Base-by-base conservation (phyloP, 768 basidiomycete genomes). In the Calvatia gigantea region DNA sequence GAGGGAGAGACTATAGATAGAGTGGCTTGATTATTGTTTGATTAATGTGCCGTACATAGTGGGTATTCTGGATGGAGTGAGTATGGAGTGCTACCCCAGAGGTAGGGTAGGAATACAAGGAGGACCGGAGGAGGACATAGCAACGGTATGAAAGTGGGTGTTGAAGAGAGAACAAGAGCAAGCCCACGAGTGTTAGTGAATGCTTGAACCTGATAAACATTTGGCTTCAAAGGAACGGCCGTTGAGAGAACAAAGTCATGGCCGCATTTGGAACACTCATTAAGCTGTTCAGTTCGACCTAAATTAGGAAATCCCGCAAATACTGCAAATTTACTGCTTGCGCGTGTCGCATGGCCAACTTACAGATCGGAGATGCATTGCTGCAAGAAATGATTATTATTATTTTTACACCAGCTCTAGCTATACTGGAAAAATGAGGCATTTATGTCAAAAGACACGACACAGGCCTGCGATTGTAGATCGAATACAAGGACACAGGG, bases 181-280 rank as follows among this genome's bases (percentile, higher is more conserved):
- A 50, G 47, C 39, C 42, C n/a, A n/a, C n/a, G n/a, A n/a, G n/a
- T n/a, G n/a, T n/a, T n/a, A n/a, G n/a, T n/a, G n/a, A n/a, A 52
- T 56, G 49, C 45, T 46, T 29, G 33, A 42, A 15, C 28, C 19
- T 54, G 54, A 57, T 35, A 37, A 28, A 48, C 38, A 60, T 56
- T 25, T 31, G 19, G 25, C 41, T 61, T 61, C 47, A 65, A 69
- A 65, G 61, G 60, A 56, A 62, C 33, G 53, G 2, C 66, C 62
- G 45, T 43, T 52, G 45, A 56, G 53, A 64, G 69, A 69, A 71
- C 69, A 71, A 71, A 62, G 65, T 52, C 50, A 61, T 58, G 51
- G 32, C 65, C 60, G 57, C 37, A 62, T 61, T 61, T 42, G 61
- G 60, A 44, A 38, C 27, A 52, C 43, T 42, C 45, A 39, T 58